A percentile compares a stretch with the other conserved stretches of the same genome.
Evolutionary conservation across 768 basidiomycete species (phyloP).

Genomic region (Strobilomyces echinocephalus): DNA sequence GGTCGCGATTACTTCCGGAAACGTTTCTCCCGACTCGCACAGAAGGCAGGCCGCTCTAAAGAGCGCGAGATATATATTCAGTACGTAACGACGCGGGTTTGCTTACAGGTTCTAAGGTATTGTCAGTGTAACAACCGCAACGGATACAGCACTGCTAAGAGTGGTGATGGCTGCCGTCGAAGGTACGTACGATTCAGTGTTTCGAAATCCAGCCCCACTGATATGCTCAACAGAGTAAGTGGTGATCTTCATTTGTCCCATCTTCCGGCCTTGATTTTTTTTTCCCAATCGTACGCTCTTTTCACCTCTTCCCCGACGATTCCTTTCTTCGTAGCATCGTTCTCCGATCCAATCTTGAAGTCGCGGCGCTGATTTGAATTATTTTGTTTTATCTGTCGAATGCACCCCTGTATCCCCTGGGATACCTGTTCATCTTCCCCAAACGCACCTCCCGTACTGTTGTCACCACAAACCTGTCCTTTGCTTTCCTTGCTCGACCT

Average conservation of each 20-base stretch:
- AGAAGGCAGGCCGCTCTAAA: slow-evolving; percentile 79
- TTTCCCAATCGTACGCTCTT: slow-evolving; percentile 24
- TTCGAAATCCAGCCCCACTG: slow-evolving; percentile 4
- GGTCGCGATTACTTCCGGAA: slow-evolving; percentile 89
- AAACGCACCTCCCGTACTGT: slow-evolving; percentile 14
- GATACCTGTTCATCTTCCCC: slow-evolving; percentile 5
- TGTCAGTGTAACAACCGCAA: slow-evolving; percentile 78
- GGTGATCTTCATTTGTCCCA: slow-evolving; percentile 19
- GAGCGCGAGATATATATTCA: slow-evolving; percentile 92
- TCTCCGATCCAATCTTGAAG: slow-evolving; percentile 35
- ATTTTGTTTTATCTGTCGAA: slow-evolving; percentile 19
- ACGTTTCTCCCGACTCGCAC: slow-evolving; percentile 75
- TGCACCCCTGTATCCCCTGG: slow-evolving; percentile 12
- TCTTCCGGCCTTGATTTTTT: slow-evolving; percentile 17
- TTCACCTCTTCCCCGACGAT: slow-evolving; percentile 12
- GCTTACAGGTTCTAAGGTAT: slow-evolving; percentile 6
- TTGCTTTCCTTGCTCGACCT: slow-evolving; percentile 14
- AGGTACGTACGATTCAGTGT: slow-evolving; percentile 49
- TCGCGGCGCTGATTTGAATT: slow-evolving; percentile 31
- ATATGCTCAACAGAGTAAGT: slow-evolving; percentile 61
- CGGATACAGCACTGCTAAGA: slow-evolving; percentile 81
- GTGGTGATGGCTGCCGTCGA: slow-evolving; percentile 96
- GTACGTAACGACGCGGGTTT: slow-evolving; percentile 44
- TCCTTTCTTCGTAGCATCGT: slow-evolving; percentile 29
- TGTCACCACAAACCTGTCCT: slow-evolving; percentile 17